Evolutionary conservation across 306 rosid genomes (phyloP), one percentile per base, ranked within the genome.

Genomic region (Trifolium fragiferum): DNA sequence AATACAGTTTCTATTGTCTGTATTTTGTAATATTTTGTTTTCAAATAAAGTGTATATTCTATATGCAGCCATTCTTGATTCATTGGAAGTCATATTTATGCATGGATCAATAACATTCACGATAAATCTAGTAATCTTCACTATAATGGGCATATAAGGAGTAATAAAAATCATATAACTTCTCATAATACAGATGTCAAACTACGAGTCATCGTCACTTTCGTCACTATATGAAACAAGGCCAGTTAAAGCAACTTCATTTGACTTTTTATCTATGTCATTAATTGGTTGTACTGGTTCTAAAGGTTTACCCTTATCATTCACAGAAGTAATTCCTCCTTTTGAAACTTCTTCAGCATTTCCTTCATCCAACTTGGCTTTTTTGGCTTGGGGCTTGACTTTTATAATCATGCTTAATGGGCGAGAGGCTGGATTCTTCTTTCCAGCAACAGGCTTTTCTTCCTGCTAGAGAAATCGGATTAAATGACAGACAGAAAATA

Each of bases 161-260:
- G 6, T 10, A 59, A 44, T 33, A 47, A 6, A 41, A 71, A 58
- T 27, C 41, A 68, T 33, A 10, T 66, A 49, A 63, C 55, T 55
- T 47, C 61, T 33, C 57, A 6, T 33, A 13, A 43, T 41, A 80
- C 41, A 70, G 37, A 72, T 18, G 67, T 38, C 38, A 75, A 62
- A 68, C 62, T 37, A 64, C 81, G 62, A 85, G 51, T 88, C 89
- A 53, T 86, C 96, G 19, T 94, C 98, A 73, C 96, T 91, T 66
- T 87, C 98, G 13, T 90, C 97, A 81, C 97, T 91, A 67, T 94
- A 94, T 15, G 96, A 86, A 78, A 91, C 97, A 53, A 94, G 87
- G 58, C 90, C 84, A 46, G 73, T 84, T 50, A 10, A 71, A 30
- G 60, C 79, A 79, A 76, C 78, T 73, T 76, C 90, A 54, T 8